Percentiles rank a stretch among this genome's conserved stretches.
These are phyloP conservation scores for Syzygium jambos DNA, from an alignment of 345 rosid species.

Conservation along the genomic window DNA sequence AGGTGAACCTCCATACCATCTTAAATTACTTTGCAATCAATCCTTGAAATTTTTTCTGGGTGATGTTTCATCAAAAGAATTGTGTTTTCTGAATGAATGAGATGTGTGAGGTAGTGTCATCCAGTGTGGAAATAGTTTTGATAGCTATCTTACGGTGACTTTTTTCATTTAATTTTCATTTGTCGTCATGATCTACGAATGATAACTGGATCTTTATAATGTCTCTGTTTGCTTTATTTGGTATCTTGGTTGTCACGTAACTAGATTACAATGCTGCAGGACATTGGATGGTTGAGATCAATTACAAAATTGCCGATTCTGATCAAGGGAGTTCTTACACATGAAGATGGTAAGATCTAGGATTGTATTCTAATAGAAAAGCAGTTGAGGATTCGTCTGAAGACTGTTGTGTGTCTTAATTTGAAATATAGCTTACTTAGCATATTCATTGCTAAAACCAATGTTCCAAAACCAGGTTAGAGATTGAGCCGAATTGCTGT, in stretches of 20 bases:
- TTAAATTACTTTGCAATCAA: background rate
- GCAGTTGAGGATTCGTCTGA: background rate
- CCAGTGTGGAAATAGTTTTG: background rate
- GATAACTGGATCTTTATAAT: background rate
- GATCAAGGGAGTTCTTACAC: slow-evolving; percentile 72
- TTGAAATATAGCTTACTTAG: background rate
- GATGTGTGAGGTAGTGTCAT: background rate
- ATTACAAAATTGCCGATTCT: slow-evolving; percentile 70
- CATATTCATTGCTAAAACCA: background rate
- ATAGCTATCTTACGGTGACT: background rate
- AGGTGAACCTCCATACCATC: slow-evolving; percentile 29
- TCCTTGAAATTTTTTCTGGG: background rate
- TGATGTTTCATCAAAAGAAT: background rate
- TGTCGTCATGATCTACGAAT: background rate
- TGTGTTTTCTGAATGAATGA: background rate
- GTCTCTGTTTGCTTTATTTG: background rate
- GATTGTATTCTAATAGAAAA: background rate
- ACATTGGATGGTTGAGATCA: slow-evolving; percentile 73
- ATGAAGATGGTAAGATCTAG: slow-evolving; percentile 62
- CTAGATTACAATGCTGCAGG: slow-evolving; percentile 32
- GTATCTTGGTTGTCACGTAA: background rate
- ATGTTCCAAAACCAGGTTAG: background rate
- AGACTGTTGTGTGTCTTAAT: background rate
- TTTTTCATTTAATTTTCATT: background rate
- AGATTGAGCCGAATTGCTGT: background rate